Evolutionary conservation across 1,284 basidiomycete genomes (phyloP), one percentile per base, ranked within the genome.

Genomic region (Porodaedalea pini): DNA sequence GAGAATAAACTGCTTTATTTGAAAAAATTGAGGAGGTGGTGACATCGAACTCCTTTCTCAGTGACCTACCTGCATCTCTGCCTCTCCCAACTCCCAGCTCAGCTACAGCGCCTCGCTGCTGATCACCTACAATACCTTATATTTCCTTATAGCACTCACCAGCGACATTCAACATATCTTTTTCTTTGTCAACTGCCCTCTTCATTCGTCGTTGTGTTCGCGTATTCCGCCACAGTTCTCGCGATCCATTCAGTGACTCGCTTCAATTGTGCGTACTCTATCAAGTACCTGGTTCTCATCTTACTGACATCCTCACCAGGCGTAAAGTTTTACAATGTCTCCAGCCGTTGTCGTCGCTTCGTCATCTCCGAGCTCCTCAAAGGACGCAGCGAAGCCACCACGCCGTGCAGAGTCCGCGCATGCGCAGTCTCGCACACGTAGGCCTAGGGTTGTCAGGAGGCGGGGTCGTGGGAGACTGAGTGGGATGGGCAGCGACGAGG

Each of bases 401-500:
- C 51, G 29, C 19, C 39, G 41, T 41, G 39, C 51, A 17, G 40
- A 32, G 27, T 43, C 51, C 6, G 51, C 51, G 11, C 39, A 54
- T 32, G 40, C 40, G 3, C 48, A 50, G 19, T 27, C 43, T 29
- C 57, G 47, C 27, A 31, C 69, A 36, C 65, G 61, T 31, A 76
- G 75, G 64, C 70, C 72, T 25, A 71, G 78, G 51, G 61, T 69
- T 27, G 69, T 72, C 44, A 71, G 71, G 62, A 71, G 78, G 59
- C 69, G 86, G 64, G 85, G 84, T 44, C 78, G 83, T 64, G 83
- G 73, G 4, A 77, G 74, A 63, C 34, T 21, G 11, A 73, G 74
- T 58, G 78, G 72, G 29, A 73, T 82, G 31, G 82, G 81, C 55
- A 89, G 86, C 62, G 87, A 89, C 63, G 87, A 90, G 23, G 87